These are phyloP conservation scores for Starmera stellimalicola DNA, from an alignment of 1,139 yeast species.

Conservation along the genomic window DNA sequence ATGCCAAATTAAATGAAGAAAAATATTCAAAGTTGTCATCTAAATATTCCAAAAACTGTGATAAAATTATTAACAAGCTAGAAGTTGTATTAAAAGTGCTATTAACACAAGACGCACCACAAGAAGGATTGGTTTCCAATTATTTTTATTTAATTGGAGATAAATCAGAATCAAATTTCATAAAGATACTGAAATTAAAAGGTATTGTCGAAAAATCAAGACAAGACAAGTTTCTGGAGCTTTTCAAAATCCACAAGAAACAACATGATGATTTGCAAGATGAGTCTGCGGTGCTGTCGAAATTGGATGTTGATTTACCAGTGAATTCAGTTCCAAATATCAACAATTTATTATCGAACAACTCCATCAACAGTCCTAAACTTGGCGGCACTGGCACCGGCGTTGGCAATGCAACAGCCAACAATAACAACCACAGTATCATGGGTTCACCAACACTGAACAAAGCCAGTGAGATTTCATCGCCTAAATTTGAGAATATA, in stretches of 20 bases:
- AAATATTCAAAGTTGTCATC: conserved; percentile 5
- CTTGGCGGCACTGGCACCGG: too few species aligned
- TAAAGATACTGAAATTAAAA: conserved; percentile 55
- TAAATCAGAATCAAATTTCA: conserved; percentile 49
- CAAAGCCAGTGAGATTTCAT: conserved; percentile 9
- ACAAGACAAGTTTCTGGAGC: conserved; percentile 45
- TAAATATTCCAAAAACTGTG: conserved; percentile 28
- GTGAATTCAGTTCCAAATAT: conserved; percentile 1
- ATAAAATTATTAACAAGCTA: conserved; percentile 38
- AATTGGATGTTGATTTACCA: conserved; percentile 17
- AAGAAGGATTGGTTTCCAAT: conserved; percentile 53
- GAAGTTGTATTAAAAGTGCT: conserved; percentile 61
- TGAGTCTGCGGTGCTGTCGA: conserved; percentile 32
- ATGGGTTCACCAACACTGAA: conserved; percentile 1
- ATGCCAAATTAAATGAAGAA: conserved; percentile 6
- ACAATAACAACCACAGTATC: background rate
- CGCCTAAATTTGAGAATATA: conserved; percentile 12
- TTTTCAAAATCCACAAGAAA: conserved; percentile 49
- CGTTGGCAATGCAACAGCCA: background rate
- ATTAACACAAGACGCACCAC: conserved; percentile 54
- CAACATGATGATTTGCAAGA: conserved; percentile 38
- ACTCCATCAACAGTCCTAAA: background rate
- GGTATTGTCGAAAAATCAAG: conserved; percentile 36
- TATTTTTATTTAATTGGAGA: conserved; percentile 67
- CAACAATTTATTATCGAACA: background rate